Conservation (phyloP, 2,329 filamentous ascomycete species). For the Epichloe hybrida region DNA sequence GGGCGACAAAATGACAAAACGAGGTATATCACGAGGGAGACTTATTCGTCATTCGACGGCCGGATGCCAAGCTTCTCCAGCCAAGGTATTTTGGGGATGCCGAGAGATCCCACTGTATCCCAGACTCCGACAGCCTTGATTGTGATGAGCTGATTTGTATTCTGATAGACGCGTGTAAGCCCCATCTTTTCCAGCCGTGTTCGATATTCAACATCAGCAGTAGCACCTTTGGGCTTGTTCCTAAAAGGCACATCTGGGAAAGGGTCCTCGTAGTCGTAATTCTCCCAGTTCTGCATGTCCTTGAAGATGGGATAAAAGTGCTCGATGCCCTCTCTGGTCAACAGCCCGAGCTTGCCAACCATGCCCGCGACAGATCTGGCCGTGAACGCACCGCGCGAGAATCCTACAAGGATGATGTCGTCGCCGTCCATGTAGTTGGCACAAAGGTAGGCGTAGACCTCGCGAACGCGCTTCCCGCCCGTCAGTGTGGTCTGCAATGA, state of each 20-base stretch:
- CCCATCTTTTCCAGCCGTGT: constrained; percentile 29
- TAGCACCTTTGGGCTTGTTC: constrained; percentile 32
- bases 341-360: constrained; percentile 35
- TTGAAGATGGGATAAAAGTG: constrained; percentile 42
- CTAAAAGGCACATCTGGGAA: constrained; percentile 34
- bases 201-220: constrained; percentile 29
- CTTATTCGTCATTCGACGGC: constrained; percentile 32
- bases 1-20: not conserved
- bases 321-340: constrained; percentile 39
- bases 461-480: constrained; percentile 34
- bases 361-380: constrained; percentile 42
- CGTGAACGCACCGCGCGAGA: constrained; percentile 46
- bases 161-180: constrained; percentile 29
- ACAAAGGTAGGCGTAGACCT: constrained; percentile 49
- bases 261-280: constrained; percentile 29
- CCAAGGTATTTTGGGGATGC: constrained; percentile 32
- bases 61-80: constrained; percentile 33
- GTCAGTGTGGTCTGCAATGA: not conserved
- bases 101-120: constrained; percentile 30
- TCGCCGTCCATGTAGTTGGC: constrained; percentile 47
- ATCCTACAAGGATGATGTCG: constrained; percentile 42
- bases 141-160: constrained; percentile 29
- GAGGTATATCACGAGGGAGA: constrained; percentile 10
- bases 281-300: constrained; percentile 41
- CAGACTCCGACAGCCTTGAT: constrained; percentile 33